A percentile compares a stretch with the other conserved stretches of the same genome.
These are phyloP conservation scores for Backusella tuberculispora DNA, from an alignment of 192 early-diverging fungal species.

Conservation along the genomic window DNA sequence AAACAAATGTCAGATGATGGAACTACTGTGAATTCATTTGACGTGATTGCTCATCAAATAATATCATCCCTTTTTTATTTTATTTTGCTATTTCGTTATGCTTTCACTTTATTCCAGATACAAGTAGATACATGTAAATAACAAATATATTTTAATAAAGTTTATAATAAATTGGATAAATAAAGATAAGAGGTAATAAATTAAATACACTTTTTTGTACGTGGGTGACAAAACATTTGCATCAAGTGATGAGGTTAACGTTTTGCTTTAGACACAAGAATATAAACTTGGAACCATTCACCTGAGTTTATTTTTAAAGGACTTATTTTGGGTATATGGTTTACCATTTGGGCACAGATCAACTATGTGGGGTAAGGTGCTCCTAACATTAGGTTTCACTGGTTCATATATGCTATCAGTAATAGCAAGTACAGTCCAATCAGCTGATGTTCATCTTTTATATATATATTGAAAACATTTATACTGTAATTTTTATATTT, in stretches of 20 bases:
- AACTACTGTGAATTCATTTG: constrained; percentile 2
- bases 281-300: constrained; percentile 7
- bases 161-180: not conserved
- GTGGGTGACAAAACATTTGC: constrained; percentile 9
- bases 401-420: not conserved
- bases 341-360: constrained; percentile 4
- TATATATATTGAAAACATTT: not conserved
- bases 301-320: not conserved
- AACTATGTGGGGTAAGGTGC: not conserved
- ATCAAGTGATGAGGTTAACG: constrained; percentile 8
- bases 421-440: not conserved
- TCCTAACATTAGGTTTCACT: not conserved
- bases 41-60: not conserved
- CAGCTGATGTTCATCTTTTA: not conserved
- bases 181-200: not conserved
- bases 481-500: too few relatives aligned
- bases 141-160: not conserved
- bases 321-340: not conserved
- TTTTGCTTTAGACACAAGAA: constrained; percentile 5
- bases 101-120: not conserved
- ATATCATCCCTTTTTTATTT: not conserved
- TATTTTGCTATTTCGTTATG: not conserved
- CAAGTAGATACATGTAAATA: not conserved
- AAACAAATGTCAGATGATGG: not conserved
- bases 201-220: not conserved